Conservation (phyloP, 1,139 yeast genomes). For the Arxiozyma heterogenica region DNA sequence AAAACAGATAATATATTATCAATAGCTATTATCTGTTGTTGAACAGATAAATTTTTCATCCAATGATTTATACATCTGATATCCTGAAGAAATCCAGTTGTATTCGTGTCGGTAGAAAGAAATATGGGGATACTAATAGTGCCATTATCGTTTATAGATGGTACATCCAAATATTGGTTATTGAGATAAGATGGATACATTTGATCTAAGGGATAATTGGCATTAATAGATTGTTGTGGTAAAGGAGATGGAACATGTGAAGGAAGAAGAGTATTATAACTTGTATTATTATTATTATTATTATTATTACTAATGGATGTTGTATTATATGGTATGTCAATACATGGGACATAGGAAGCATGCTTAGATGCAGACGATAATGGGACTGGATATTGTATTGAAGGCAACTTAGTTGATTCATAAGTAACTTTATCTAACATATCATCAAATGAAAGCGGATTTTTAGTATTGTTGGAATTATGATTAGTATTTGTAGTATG, state of each 20-base stretch:
- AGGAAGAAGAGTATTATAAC: background rate
- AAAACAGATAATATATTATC: constrained; percentile 47
- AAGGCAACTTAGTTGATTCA: background rate
- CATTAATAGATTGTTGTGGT: background rate
- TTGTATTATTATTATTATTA: background rate
- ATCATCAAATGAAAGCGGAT: background rate
- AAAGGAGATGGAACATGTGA: constrained; percentile 1
- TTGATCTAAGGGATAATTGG: constrained; percentile 6
- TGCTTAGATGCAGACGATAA: background rate
- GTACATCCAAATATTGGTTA: constrained; percentile 1
- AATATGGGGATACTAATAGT: constrained; percentile 15
- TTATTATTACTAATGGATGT: background rate
- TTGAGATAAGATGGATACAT: constrained; percentile 18
- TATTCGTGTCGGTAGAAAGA: constrained; percentile 8
- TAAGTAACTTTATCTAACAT: constrained; percentile 9
- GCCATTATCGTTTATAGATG: constrained; percentile 6
- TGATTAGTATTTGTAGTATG: background rate
- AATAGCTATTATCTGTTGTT: constrained; percentile 50
- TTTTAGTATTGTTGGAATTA: background rate
- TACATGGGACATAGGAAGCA: background rate
- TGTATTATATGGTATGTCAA: background rate
- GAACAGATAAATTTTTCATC: constrained; percentile 48
- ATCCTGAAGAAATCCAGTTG: constrained; percentile 33
- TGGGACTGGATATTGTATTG: constrained; percentile 2
- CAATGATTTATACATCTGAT: constrained; percentile 49